Evolutionary conservation across 345 rosid genomes (phyloP).

Genomic region (Euphorbia pulcherrima): DNA sequence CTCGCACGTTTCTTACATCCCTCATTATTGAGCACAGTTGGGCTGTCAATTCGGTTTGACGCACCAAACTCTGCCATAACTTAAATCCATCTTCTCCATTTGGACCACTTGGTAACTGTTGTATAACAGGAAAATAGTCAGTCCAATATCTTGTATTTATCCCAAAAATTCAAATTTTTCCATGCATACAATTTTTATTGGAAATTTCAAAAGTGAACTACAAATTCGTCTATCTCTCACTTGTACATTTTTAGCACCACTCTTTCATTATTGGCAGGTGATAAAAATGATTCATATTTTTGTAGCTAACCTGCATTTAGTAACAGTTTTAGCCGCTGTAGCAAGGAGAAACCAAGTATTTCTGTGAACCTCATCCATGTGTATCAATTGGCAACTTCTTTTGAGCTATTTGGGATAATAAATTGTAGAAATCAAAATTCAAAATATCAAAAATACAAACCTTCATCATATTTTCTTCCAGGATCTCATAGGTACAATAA

Average conservation of each 20-base stretch:
- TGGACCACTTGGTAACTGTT: slow-evolving; percentile 57
- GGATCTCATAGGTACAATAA: slow-evolving; percentile 70
- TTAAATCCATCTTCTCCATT: slow-evolving; percentile 72
- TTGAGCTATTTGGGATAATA: background rate
- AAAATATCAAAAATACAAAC: slow-evolving; percentile 34
- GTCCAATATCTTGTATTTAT: background rate
- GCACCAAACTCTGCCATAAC: slow-evolving; percentile 88
- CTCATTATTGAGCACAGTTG: slow-evolving; percentile 83
- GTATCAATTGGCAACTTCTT: too few relatives aligned
- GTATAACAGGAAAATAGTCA: slow-evolving; percentile 15
- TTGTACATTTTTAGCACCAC: background rate
- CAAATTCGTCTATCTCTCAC: background rate
- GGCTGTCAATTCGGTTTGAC: slow-evolving; percentile 92
- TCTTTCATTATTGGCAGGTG: background rate
- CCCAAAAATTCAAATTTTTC: background rate
- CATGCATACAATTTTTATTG: slow-evolving; percentile 1
- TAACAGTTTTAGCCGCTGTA: too few relatives aligned
- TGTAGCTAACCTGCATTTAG: background rate
- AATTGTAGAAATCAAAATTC: background rate
- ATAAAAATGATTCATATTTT: background rate
- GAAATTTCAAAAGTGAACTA: background rate
- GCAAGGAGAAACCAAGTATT: too few relatives aligned
- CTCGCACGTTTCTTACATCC: slow-evolving; percentile 93
- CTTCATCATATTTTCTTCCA: slow-evolving; percentile 70
- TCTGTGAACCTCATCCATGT: too few relatives aligned